Base-by-base conservation (phyloP, 2,329 filamentous ascomycete species). In the Cercospora zeae-maydis region DNA sequence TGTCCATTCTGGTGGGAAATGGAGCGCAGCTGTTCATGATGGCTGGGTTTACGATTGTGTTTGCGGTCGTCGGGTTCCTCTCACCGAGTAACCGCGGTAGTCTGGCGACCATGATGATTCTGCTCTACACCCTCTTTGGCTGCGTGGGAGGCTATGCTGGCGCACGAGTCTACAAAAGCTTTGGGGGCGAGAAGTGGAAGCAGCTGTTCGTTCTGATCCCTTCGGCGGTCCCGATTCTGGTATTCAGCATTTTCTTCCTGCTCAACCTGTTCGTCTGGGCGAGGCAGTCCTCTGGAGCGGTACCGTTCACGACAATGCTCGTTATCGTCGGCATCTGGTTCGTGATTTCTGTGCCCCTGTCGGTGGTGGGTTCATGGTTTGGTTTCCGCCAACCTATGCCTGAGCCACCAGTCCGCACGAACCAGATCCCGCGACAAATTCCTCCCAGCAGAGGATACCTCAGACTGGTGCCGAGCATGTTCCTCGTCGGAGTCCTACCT, bases 341-440 rank as follows among this genome's bases (percentile, higher is more conserved):
- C 78, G 75, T 97, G 74, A 96, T 99, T 75, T 96, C 92, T 37
- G 89, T 98, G 2, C 95, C 95, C 6, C 84, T 98, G 47, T 96
- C 92, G 30, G 85, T 96, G 64, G 88, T 87, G 7, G 95, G 95
- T 58, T 96, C 92, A 49, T 99, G 93, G 92, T 76, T 98, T 47
- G 95, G 92, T 33, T 98, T 98, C 83, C 91, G 89, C 59, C 75
- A 78, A 64, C 67, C 84, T 71, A 82, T 84, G 11, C 82, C 96
- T 58, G 86, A 92, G 72, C 80, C 92, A 1, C 93, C 95, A 0
- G 93, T 96, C 24, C 90, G 91, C 71, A 96, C 92, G 58, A 99
- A 99, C 83, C 95, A 99, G 79, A 99, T 99, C 68, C 95, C 95
- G 0, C 90, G 95, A 64, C 95, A 99, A 79, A 96, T 99, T 56